These are phyloP conservation scores for Botryosphaeria dothidea DNA, from an alignment of 2,329 filamentous ascomycete genomes.

Conservation along the genomic window DNA sequence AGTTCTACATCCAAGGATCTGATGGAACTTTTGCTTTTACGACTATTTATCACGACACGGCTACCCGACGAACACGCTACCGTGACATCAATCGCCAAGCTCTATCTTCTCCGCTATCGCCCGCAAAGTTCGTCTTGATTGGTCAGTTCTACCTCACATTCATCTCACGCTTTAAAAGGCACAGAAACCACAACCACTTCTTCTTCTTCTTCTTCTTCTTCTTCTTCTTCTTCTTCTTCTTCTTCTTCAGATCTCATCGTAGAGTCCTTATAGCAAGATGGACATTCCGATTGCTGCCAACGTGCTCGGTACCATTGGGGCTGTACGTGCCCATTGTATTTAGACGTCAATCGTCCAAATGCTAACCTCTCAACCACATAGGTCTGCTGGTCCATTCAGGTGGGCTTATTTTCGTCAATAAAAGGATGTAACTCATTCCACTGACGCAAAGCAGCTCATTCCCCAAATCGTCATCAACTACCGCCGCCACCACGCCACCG, in stretches of 20 bases:
- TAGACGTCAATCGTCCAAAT: not conserved
- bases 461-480: constrained; percentile 72
- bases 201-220: too few species aligned
- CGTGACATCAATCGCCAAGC: not conserved
- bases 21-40: not conserved
- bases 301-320: constrained; percentile 60
- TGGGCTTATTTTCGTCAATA: constrained; percentile 27
- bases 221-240: too few species aligned
- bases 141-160: not conserved
- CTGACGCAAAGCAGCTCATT: constrained; percentile 54
- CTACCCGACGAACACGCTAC: not conserved
- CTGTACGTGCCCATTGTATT: constrained; percentile 41
- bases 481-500: constrained; percentile 64
- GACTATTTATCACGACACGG: not conserved
- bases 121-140: not conserved
- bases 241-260: too few species aligned
- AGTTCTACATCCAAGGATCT: not conserved
- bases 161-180: not conserved
- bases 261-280: constrained; percentile 39
- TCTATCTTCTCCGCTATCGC: not conserved
- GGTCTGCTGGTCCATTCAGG: constrained; percentile 67
- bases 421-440: too few species aligned
- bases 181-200: too few species aligned
- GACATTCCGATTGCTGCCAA: constrained; percentile 58
- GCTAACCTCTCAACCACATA: constrained; percentile 8